A percentile compares a stretch with the other conserved stretches of the same genome.
Conservation (phyloP, 805 yeast genomes). For the Starmerella scarabaei region DNA sequence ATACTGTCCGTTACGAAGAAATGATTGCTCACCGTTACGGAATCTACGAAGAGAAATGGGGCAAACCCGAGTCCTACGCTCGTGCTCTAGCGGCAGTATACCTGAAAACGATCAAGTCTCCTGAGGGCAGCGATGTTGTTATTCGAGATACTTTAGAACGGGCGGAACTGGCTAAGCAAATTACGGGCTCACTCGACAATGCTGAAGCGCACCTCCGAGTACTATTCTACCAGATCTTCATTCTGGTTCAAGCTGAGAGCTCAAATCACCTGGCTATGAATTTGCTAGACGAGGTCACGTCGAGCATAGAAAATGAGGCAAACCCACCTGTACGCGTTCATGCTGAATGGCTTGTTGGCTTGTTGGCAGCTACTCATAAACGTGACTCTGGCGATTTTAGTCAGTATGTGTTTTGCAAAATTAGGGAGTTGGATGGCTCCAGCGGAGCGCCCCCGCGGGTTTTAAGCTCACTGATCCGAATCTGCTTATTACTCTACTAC, state of each 20-base stretch:
- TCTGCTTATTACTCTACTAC: conserved; percentile 37
- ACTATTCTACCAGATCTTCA: conserved; percentile 41
- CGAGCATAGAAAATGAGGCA: conserved; percentile 45
- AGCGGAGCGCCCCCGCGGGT: conserved; percentile 33
- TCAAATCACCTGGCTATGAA: conserved; percentile 19
- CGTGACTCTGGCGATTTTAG: conserved; percentile 13
- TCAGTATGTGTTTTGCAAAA: conserved; percentile 11
- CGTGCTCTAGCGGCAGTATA: conserved; percentile 22
- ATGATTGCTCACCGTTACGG: conserved; percentile 33
- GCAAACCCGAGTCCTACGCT: conserved; percentile 30
- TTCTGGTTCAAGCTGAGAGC: conserved; percentile 31
- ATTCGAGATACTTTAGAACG: conserved; percentile 33
- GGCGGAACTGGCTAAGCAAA: conserved; percentile 19
- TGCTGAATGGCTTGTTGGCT: conserved; percentile 65
- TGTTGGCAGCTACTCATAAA: conserved; percentile 27
- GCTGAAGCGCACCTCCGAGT: conserved; percentile 62
- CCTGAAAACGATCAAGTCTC: conserved; percentile 13
- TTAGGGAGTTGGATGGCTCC: conserved; percentile 3
- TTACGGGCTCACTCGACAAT: conserved; percentile 22
- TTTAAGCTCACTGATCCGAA: conserved; percentile 52
- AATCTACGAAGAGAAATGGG: conserved; percentile 30
- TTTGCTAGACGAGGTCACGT: conserved; percentile 23
- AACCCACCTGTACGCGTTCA: conserved; percentile 67
- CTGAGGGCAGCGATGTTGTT: conserved; percentile 11
- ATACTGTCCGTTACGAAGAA: conserved; percentile 47